Evolutionary conservation across 306 rosid genomes (phyloP).

Genomic region (Dryas drummondii): DNA sequence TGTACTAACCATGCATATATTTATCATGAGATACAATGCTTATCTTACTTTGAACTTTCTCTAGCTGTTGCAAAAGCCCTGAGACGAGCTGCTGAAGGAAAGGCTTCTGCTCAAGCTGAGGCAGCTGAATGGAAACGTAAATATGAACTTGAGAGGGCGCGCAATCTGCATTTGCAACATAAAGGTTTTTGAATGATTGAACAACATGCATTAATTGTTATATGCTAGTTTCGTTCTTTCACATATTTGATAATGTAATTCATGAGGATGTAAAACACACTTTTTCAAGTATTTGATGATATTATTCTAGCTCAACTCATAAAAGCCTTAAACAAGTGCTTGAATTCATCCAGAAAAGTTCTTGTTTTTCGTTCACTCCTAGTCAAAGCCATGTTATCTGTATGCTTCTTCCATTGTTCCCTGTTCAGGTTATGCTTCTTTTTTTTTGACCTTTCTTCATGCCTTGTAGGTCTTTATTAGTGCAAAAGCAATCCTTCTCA

Average conservation of each 20-base stretch:
- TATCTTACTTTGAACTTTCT: constrained; percentile 41
- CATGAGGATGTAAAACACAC: constrained; percentile 2
- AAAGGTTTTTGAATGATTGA: constrained; percentile 49
- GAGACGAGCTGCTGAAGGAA: constrained; percentile 86
- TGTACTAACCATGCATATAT: constrained; percentile 24
- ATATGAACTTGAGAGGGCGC: constrained; percentile 78
- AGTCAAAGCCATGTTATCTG: neutral
- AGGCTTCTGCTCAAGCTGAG: constrained; percentile 93
- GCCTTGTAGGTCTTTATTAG: neutral
- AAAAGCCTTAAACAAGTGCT: neutral
- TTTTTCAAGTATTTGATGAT: neutral
- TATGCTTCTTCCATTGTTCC: neutral
- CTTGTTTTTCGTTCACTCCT: neutral
- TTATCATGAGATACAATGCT: constrained; percentile 34
- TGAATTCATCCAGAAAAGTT: neutral
- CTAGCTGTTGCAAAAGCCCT: constrained; percentile 92
- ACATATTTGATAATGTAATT: neutral
- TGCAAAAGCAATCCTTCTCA: neutral
- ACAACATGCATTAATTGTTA: constrained; percentile 8
- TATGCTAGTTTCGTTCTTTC: constrained; percentile 13
- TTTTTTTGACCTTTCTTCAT: neutral
- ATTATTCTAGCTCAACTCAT: neutral
- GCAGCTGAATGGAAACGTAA: constrained; percentile 97
- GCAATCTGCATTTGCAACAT: constrained; percentile 56
- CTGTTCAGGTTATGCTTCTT: neutral